Base-by-base conservation (phyloP, 306 rosid genomes). In the Calophaca sinica region DNA sequence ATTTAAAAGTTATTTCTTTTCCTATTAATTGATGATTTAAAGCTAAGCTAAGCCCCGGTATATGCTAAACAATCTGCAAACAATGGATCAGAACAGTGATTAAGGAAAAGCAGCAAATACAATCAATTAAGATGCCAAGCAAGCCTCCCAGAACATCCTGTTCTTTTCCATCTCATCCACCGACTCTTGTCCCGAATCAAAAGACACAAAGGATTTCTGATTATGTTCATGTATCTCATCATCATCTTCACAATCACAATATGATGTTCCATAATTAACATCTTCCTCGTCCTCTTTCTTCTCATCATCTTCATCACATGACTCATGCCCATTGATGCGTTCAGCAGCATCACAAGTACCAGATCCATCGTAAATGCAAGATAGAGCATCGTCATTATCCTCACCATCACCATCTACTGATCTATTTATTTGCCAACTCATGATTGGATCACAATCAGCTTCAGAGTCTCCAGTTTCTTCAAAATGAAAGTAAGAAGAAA, bases 391-490 rank as follows among this genome's bases (percentile, higher is more conserved):
- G 42, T 83, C 94, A 3, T 79, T 3, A 45, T 71, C 59, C 32
- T 65, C 81, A 32, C 9, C 84, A 70, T 76, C 81, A 76, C 66
- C 82, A 6, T 14, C 84, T 6, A 74, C 8, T 62, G n/a, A n/a
- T n/a, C 60, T 75, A 2, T 53, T 53, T 14, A 28, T n/a, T 32
- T 67, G 79, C 52, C 36, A 29, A 44, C 29, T 51, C 54, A 68
- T 12, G 45, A 32, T 20, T 57, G 79, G 69, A 62, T 74, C 80
- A 60, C 3, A 68, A 59, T 78, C 75, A 7, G 9, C 84, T 55
- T 94, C 97, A 7, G 99, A 94, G 72, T 94, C 99, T 2, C 96
- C 99, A 1, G 82, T 78, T 1, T 86, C 96, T 83, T 94, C 99
- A 45, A 90, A 82, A 20, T 74, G 84, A 36, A 86, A 68, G 82